Evolutionary conservation across 2,329 filamentous ascomycete genomes (phyloP).

Genomic region (Alternaria sp.): DNA sequence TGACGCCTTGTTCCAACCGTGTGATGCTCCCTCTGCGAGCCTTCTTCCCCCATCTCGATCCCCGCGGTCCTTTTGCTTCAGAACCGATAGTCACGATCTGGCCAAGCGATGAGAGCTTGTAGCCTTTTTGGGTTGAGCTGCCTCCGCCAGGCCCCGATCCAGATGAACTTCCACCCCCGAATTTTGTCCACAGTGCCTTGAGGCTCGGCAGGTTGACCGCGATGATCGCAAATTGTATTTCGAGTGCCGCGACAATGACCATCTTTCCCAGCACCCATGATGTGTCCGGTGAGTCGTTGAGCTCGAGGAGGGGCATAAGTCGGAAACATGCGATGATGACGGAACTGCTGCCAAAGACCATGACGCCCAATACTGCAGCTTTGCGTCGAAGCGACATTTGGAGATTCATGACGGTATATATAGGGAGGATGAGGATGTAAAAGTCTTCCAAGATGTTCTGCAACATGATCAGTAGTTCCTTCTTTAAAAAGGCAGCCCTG

Average conservation of each 20-base stretch:
- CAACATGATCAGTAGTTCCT: background rate
- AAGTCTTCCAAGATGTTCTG: constrained; percentile 29
- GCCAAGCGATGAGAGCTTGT: background rate
- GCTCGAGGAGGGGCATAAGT: constrained; percentile 27
- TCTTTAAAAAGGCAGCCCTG: background rate
- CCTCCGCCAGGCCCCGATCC: background rate
- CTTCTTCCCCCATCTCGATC: background rate
- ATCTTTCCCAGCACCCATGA: constrained; percentile 42
- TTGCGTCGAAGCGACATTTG: constrained; percentile 29
- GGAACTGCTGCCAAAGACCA: constrained; percentile 36
- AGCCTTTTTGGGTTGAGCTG: background rate
- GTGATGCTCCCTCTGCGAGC: background rate
- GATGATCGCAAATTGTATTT: constrained; percentile 42
- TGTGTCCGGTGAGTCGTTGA: constrained; percentile 32
- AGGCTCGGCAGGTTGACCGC: constrained; percentile 42
- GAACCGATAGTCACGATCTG: background rate
- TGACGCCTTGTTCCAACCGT: background rate
- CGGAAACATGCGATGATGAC: constrained; percentile 30
- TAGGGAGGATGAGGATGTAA: constrained; percentile 30
- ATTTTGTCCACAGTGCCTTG: constrained; percentile 37
- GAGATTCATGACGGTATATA: constrained; percentile 22
- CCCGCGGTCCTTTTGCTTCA: background rate
- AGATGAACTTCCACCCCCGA: background rate
- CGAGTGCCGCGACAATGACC: constrained; percentile 39
- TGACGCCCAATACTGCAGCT: constrained; percentile 25